Conservation (phyloP, 1,139 yeast genomes). For the Entelexis sorbosivorans region DNA sequence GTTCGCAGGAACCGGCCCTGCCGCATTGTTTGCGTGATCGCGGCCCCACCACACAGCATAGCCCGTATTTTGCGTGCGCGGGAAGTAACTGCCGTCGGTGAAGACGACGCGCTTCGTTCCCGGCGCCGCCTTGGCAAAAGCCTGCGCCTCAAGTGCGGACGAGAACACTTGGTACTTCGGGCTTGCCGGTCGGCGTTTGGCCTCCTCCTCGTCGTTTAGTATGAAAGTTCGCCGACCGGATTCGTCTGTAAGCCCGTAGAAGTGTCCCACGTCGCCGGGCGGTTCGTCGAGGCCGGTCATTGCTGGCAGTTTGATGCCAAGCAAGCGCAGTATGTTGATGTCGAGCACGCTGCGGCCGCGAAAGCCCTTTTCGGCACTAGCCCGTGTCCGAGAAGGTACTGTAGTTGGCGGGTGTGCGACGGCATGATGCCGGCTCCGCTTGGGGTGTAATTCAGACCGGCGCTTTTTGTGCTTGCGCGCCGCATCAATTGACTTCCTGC, state of each 20-base stretch:
- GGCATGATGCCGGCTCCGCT: too few relatives aligned
- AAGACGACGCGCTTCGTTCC: conserved; percentile 1
- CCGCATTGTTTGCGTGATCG: conserved; percentile 1
- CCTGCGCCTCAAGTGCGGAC: background rate
- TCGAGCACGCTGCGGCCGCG: conserved; percentile 10
- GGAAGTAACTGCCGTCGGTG: conserved; percentile 14
- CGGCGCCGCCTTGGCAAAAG: background rate
- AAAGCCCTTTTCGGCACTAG: conserved; percentile 3
- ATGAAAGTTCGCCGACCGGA: background rate
- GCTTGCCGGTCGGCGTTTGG: background rate
- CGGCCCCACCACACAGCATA: conserved; percentile 15
- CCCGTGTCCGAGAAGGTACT: background rate
- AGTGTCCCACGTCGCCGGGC: background rate
- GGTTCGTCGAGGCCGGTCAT: conserved; percentile 1
- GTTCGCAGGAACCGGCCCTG: conserved; percentile 10
- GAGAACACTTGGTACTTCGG: background rate
- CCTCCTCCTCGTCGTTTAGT: background rate
- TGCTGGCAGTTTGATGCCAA: conserved; percentile 7
- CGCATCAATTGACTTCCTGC: background rate
- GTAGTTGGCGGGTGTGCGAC: too few relatives aligned
- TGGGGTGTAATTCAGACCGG: too few relatives aligned
- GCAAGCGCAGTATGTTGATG: conserved; percentile 10
- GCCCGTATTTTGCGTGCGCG: background rate
- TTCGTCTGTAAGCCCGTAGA: conserved; percentile 3
- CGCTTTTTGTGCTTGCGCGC: background rate